Base-by-base conservation (phyloP, 441 rosid species). In the Manihot esculenta region DNA sequence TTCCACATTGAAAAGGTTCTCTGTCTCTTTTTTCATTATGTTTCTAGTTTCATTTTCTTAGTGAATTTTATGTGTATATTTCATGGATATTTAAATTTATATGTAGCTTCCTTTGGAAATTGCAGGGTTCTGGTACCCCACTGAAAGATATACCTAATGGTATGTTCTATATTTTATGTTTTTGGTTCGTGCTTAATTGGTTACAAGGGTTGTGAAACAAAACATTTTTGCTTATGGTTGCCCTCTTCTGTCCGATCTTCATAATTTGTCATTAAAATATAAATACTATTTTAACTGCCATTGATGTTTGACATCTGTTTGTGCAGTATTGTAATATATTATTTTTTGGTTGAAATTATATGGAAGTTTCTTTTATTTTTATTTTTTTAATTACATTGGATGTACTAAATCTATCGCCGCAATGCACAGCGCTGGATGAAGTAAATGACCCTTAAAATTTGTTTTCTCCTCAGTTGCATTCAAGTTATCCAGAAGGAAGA, bases 71-170 rank as follows among this genome's bases (percentile, higher is more conserved):
- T 62, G 71, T 12, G 12, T 5, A 41, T 18, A 8, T 53, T 57
- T 20, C 60, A 18, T 27, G 59, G 51, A 56, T 61, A 72, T 47
- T 42, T 45, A 15, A 35, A 67, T 68, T 30, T 68, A 45, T 61
- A 70, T 62, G 42, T 72, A 5, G 38, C 72, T 71, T 73, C 23
- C 72, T 54, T 71, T 86, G 79, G 54, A 72, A 76, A 75, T 82
- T 80, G 80, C 94, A 94, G 99, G 99, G 99, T 59, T 83, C 63
- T 74, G 99, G 99, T 64, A 88, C 85, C 45, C 86, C 86, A 24
- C 85, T 94, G 76, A 92, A 88, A 79, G 97, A 92, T 79, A 94
- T 94, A 72, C 98, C 99, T 64, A 89, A 88, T 74, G 98, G 99
- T 95, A 85, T 76, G 88, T 64, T 69, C 70, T 17, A 9, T 71